Percentiles rank a stretch among this genome's conserved stretches.
Evolutionary conservation across 2,329 filamentous ascomycete genomes (phyloP).

Genomic region (Xylaria digitata): DNA sequence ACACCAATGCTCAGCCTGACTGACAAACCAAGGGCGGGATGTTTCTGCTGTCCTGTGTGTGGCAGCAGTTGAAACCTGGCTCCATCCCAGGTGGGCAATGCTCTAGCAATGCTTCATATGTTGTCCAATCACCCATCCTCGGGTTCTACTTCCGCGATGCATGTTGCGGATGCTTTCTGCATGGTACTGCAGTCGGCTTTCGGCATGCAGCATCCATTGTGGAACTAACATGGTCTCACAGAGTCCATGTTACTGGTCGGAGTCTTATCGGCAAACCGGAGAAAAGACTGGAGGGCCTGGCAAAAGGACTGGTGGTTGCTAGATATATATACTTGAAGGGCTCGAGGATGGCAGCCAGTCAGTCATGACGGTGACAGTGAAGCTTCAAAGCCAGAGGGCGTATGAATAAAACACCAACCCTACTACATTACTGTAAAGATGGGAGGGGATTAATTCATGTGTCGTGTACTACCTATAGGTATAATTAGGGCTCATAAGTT

Average conservation of each 20-base stretch:
- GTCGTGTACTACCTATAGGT: not conserved
- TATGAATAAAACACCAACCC: too few relatives aligned
- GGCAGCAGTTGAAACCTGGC: slow-evolving; percentile 18
- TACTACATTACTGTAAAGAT: too few relatives aligned
- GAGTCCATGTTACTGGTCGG: slow-evolving; percentile 1
- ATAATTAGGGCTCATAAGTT: slow-evolving; percentile 1
- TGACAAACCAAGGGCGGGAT: slow-evolving; percentile 7
- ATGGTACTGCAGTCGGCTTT: slow-evolving; percentile 15
- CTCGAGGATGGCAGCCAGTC: too few relatives aligned
- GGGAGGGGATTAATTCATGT: not conserved
- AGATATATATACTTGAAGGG: too few relatives aligned
- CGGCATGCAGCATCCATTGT: slow-evolving; percentile 11
- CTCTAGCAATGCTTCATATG: slow-evolving; percentile 16
- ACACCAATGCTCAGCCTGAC: slow-evolving; percentile 12
- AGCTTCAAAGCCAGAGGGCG: too few relatives aligned
- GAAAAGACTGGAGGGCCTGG: too few relatives aligned
- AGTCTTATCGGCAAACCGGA: not conserved
- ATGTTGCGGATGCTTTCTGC: slow-evolving; percentile 8
- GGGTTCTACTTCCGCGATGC: slow-evolving; percentile 16
- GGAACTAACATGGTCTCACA: not conserved
- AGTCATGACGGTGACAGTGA: too few relatives aligned
- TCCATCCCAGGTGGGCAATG: slow-evolving; percentile 6
- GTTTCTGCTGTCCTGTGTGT: slow-evolving; percentile 5
- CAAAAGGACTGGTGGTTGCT: too few relatives aligned
- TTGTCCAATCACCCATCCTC: slow-evolving; percentile 21